Conservation (phyloP, 345 rosid species). For the Brassica nigra region DNA sequence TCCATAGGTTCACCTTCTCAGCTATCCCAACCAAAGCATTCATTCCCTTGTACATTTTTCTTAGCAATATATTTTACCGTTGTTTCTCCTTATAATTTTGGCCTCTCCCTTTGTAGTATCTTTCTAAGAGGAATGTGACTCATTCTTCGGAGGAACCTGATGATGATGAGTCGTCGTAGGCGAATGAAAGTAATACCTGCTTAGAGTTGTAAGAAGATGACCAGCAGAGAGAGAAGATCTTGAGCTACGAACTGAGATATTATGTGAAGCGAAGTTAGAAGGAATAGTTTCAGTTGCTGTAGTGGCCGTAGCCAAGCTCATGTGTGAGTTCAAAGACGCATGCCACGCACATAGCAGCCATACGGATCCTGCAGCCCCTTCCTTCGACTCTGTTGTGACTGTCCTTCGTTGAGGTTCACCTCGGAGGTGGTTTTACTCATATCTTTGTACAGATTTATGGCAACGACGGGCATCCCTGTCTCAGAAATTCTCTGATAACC, state of each 20-base stretch:
- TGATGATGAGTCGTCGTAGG: too few relatives aligned
- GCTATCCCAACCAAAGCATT: slow-evolving; percentile 20
- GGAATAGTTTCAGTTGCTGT: background rate
- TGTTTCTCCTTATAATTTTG: background rate
- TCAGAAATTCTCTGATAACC: background rate
- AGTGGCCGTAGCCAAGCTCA: background rate
- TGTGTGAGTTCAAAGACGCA: background rate
- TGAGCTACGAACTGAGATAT: background rate
- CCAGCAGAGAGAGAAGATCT: background rate
- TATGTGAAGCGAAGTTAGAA: background rate
- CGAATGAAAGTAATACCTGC: too few relatives aligned
- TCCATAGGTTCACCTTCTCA: slow-evolving; percentile 36
- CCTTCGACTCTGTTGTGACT: background rate
- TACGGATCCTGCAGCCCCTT: background rate
- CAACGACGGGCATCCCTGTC: background rate
- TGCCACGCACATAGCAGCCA: background rate
- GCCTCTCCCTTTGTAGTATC: slow-evolving; percentile 6
- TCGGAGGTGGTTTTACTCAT: background rate
- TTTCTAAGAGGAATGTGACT: background rate
- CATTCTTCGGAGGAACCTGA: too few relatives aligned
- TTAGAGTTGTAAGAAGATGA: background rate
- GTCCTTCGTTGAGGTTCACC: background rate
- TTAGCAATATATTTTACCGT: slow-evolving; percentile 7
- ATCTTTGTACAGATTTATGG: background rate
- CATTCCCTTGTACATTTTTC: slow-evolving; percentile 7